A percentile compares a stretch with the other conserved stretches of the same genome.
Evolutionary conservation across 176 grass and related monocot genomes (phyloP).

Genomic region (Dendrocalamus sinicus): DNA sequence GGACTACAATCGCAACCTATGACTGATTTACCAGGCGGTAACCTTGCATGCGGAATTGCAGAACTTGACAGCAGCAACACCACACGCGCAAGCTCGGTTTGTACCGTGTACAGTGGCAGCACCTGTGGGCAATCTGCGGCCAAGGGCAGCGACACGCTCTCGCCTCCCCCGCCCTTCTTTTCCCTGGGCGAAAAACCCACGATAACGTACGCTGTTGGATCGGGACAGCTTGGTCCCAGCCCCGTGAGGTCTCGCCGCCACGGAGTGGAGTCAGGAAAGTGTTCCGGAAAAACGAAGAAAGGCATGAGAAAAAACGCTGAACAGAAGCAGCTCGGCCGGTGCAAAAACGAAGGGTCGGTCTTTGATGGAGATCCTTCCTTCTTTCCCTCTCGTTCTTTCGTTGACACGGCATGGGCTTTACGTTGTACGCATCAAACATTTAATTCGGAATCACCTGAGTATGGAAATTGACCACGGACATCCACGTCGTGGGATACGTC

Average conservation of each 20-base stretch:
- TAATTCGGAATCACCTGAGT: background rate
- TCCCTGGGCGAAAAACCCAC: background rate
- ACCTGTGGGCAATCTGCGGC: slow-evolving; percentile 22
- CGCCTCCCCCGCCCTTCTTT: background rate
- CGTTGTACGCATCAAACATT: background rate
- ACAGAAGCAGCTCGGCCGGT: background rate
- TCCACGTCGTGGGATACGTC: background rate
- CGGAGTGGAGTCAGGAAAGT: background rate
- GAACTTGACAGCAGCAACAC: background rate
- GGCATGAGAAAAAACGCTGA: background rate
- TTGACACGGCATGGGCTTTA: background rate
- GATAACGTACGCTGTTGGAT: background rate
- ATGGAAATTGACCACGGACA: background rate
- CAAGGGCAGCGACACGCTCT: slow-evolving; percentile 23
- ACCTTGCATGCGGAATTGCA: background rate
- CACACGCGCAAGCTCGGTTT: background rate
- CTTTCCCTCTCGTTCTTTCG: slow-evolving; percentile 3
- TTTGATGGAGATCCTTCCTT: slow-evolving; percentile 6
- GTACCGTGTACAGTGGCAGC: slow-evolving; percentile 14
- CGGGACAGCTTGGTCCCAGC: background rate
- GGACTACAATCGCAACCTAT: too few species aligned
- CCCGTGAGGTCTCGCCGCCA: background rate
- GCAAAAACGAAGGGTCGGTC: background rate
- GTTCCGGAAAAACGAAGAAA: background rate
- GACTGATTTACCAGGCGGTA: background rate